These are phyloP conservation scores for Diversispora epigaea DNA, from an alignment of 192 early-diverging fungal genomes.

Conservation along the genomic window DNA sequence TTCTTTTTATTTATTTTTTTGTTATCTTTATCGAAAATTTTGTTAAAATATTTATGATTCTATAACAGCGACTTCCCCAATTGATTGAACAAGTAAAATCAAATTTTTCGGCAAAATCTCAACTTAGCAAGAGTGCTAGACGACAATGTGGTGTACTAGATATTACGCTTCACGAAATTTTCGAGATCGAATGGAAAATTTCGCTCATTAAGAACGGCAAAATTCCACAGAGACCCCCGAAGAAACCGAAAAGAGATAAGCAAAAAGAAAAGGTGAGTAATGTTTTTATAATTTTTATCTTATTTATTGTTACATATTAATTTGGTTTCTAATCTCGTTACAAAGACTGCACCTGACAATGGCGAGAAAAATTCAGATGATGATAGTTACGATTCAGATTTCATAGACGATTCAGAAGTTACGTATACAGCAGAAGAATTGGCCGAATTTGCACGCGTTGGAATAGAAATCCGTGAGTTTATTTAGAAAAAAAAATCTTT, in stretches of 20 bases:
- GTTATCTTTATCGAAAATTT: neutral
- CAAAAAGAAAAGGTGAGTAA: neutral
- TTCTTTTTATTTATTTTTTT: neutral
- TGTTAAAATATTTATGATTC: neutral
- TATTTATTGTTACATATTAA: no score
- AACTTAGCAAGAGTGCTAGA: neutral
- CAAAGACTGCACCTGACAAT: neutral
- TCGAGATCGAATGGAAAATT: neutral
- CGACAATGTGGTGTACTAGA: neutral
- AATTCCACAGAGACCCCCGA: neutral
- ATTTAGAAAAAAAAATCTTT: neutral
- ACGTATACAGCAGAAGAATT: neutral
- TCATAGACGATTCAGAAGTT: slow-evolving; percentile 5
- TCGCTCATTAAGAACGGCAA: neutral
- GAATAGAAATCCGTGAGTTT: neutral
- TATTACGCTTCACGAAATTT: neutral
- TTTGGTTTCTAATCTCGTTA: neutral
- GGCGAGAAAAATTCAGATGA: neutral
- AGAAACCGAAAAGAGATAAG: neutral
- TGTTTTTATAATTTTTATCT: no score
- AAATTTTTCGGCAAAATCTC: neutral
- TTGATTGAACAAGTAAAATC: neutral
- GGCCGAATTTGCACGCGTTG: neutral
- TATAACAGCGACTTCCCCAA: neutral
- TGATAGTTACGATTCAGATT: slow-evolving; percentile 6